Evolutionary conservation across 2,329 filamentous ascomycete species (phyloP), one percentile per base, ranked within the genome.

Genomic region (Fusarium lyarnte): DNA sequence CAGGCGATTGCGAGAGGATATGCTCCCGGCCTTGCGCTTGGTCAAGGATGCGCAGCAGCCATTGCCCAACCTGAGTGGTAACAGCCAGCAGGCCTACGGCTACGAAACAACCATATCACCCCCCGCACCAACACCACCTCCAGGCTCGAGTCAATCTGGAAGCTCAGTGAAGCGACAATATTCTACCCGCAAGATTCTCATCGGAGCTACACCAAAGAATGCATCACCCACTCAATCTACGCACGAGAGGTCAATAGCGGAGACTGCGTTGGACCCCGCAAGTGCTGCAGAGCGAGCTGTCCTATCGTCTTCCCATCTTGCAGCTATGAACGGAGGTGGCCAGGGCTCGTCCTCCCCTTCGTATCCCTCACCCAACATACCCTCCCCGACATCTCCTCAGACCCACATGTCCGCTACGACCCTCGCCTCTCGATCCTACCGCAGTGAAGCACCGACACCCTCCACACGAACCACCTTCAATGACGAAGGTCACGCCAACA

Each of bases 1-100:
- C 80, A 89, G 93, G 75, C 92, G 94, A 74, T 84, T 99, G 71
- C 89, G 96, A 63, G 95, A 98, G 81, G 96, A 99, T 79, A 90
- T 98, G 78, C 87, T 98, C 36, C 95, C 96, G 7, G 92, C 97
- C 25, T 90, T 98, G 78, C 93, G 95, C 70, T 90, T 97, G 78
- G 93, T 92, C 77, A 98, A 98, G 84, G 95, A 98, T 80, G 92
- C 92, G 76, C 93, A 94, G 73, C 94, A 97, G 79, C 95, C 95
- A 39, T 86, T 98, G 27, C 95, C 95, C 45, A 84, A 83, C 54
- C 65, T 84, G 59, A 79, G 79, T 72, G 77, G 78, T 61, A 73
- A 77, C 63, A 84, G 76, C 67, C 84, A 84, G 66, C 78, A 76
- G 63, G 78, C 76, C 46, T 88, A 89, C 77, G 79, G 80, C 63